Base-by-base conservation (phyloP, 140 eudicot genomes). In the Flaveria floridana region DNA sequence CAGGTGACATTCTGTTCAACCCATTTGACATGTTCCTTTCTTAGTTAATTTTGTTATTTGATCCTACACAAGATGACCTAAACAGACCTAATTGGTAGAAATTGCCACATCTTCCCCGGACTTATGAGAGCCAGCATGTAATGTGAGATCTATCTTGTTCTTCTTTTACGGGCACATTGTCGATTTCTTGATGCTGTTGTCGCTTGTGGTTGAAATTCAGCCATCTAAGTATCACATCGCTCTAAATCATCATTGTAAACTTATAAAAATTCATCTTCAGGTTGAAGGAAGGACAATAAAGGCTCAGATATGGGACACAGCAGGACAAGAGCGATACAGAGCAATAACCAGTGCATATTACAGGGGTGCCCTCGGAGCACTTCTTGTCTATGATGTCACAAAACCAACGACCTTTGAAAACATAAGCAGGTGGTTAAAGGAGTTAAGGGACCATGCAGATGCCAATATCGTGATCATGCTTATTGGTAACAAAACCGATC, bases 271-370 rank as follows among this genome's bases (percentile, higher is more conserved):
- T 55, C 10, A 4, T 82, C 21, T 74, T 42, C 53, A 93, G 98
- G 97, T 93, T 68, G 98, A 93, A 64, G 97, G 96, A 68, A 89
- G 96, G 86, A 93, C 98, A 7, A 82, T 93, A 26, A 93, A 93
- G 81, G 97, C 98, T 73, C 98, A 93, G 69, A 93, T 93, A 76
- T 93, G 98, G 98, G 98, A 93, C 84, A 93, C 98, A 13, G 98
- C 98, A 50, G 98, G 98, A 14, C 98, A 93, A 82, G 98, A 93
- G 79, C 83, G 98, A 71, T 93, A 93, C 89, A 82, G 97, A 73
- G 98, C 98, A 51, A 93, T 93, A 71, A 93, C 98, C 14, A 93
- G 98, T 76, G 98, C 98, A 37, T 93, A 93, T 78, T 93, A 93
- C 87, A 71, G 97, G 62, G 98, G 98, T 76, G 98, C 98, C 59